Conservation (phyloP, 164 flowering plant species). For the Tetrastigma voinierianum region DNA sequence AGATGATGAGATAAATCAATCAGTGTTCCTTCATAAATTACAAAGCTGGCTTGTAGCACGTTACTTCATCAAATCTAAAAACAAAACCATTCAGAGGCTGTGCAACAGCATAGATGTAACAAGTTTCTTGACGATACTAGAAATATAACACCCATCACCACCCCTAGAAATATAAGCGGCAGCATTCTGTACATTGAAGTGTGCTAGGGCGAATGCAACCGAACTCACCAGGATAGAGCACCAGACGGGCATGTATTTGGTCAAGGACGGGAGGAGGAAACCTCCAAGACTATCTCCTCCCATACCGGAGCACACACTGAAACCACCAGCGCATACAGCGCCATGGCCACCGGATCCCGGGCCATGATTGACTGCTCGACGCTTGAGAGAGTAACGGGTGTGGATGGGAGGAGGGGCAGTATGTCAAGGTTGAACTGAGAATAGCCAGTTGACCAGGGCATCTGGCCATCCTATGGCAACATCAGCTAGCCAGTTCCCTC, state of each 20-base stretch:
- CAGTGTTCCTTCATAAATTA: not conserved
- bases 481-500: slow-evolving; percentile 80
- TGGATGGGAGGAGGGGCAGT: slow-evolving; percentile 68
- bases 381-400: slow-evolving; percentile 72
- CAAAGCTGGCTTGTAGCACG: not conserved
- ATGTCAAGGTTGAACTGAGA: slow-evolving; percentile 83
- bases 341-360: slow-evolving; percentile 95
- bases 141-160: slow-evolving; percentile 82
- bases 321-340: slow-evolving; percentile 77
- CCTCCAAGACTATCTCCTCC: slow-evolving; percentile 97
- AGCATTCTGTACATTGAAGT: slow-evolving; percentile 88
- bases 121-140: slow-evolving; percentile 82
- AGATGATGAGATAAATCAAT: slow-evolving; percentile 3
- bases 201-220: slow-evolving; percentile 88
- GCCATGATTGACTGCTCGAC: slow-evolving; percentile 95
- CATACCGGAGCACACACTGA: slow-evolving; percentile 93
- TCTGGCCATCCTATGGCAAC: slow-evolving; percentile 82
- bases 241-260: slow-evolving; percentile 97
- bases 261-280: slow-evolving; percentile 90
- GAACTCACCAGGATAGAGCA: slow-evolving; percentile 80
- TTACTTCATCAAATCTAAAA: slow-evolving; percentile 80
- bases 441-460: slow-evolving; percentile 86
- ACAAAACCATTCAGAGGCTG: slow-evolving; percentile 96
- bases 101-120: slow-evolving; percentile 80
- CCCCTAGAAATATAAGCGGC: slow-evolving; percentile 86